These are phyloP conservation scores for Calonectria pseudoreteaudii DNA, from an alignment of 2,329 filamentous ascomycete genomes.

Conservation along the genomic window DNA sequence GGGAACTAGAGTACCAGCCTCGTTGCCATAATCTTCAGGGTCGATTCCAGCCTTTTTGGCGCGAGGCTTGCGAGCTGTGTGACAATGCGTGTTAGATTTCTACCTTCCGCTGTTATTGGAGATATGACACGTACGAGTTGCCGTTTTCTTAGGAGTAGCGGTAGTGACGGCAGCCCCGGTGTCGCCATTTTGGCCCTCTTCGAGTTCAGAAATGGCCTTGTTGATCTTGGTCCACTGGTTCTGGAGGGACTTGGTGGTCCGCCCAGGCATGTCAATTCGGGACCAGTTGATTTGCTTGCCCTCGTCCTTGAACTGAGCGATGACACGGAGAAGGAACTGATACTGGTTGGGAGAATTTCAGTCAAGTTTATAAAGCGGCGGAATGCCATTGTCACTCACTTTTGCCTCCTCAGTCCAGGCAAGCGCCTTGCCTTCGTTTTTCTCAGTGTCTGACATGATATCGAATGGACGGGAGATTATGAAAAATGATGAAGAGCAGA, in stretches of 20 bases:
- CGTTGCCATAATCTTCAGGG: slow-evolving; percentile 18
- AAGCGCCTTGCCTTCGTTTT: slow-evolving; percentile 35
- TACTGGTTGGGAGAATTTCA: slow-evolving; percentile 36
- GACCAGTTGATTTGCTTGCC: slow-evolving; percentile 51
- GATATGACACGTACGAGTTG: slow-evolving; percentile 35
- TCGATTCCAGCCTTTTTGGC: slow-evolving; percentile 23
- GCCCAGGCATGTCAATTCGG: slow-evolving; percentile 50
- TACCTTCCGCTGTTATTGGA: no score
- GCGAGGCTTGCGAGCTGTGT: slow-evolving; percentile 41
- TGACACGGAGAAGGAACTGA: slow-evolving; percentile 51
- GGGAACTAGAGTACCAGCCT: background rate
- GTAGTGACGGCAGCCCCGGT: slow-evolving; percentile 10
- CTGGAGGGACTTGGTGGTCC: slow-evolving; percentile 52
- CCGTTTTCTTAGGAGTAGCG: slow-evolving; percentile 37
- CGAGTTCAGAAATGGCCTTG: slow-evolving; percentile 51
- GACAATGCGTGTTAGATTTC: background rate
- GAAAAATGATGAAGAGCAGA: background rate
- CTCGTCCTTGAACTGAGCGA: slow-evolving; percentile 48
- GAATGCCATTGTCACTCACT: slow-evolving; percentile 30
- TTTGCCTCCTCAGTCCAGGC: slow-evolving; percentile 54
- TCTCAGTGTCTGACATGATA: slow-evolving; percentile 43
- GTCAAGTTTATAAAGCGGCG: no score
- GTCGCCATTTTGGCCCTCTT: slow-evolving; percentile 33
- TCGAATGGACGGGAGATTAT: background rate
- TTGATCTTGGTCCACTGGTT: slow-evolving; percentile 52